Conservation (phyloP, 2,329 filamentous ascomycete species). For the Akanthomyces muscarius region DNA sequence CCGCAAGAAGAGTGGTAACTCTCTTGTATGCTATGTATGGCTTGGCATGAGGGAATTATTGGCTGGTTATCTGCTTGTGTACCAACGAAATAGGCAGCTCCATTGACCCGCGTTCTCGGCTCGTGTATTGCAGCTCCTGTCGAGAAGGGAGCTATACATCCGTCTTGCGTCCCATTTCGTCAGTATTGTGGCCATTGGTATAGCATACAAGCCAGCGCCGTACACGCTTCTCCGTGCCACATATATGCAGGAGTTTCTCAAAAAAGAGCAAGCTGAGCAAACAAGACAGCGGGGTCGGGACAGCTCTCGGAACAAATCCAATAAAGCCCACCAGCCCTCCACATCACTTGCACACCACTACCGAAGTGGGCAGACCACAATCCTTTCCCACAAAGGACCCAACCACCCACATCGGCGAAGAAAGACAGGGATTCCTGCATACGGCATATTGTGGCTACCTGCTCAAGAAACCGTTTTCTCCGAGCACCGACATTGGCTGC, state of each 20-base stretch:
- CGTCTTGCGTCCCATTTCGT: background rate
- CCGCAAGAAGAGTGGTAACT: background rate
- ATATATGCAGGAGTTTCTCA: background rate
- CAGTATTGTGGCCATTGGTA: too few species aligned
- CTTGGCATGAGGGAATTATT: slow-evolving; percentile 7
- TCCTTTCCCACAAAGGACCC: background rate
- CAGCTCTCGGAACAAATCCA: background rate
- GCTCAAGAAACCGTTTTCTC: background rate
- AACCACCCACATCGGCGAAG: background rate
- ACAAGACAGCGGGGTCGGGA: too few species aligned
- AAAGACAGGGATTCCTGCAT: background rate
- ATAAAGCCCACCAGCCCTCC: background rate
- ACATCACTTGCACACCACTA: background rate
- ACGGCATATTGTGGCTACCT: background rate
- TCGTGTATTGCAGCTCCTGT: slow-evolving; percentile 1
- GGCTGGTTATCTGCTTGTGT: background rate
- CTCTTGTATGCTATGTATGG: background rate
- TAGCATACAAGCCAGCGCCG: too few species aligned
- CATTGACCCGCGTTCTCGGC: background rate
- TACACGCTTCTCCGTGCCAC: too few species aligned
- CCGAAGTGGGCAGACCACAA: background rate
- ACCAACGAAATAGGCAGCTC: background rate
- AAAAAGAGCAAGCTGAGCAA: background rate
- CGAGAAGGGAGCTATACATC: background rate
- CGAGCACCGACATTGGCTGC: background rate